Evolutionary conservation across 2,329 filamentous ascomycete species (phyloP), one percentile per base, ranked within the genome.

Genomic region (Pseudomassariella vexata): DNA sequence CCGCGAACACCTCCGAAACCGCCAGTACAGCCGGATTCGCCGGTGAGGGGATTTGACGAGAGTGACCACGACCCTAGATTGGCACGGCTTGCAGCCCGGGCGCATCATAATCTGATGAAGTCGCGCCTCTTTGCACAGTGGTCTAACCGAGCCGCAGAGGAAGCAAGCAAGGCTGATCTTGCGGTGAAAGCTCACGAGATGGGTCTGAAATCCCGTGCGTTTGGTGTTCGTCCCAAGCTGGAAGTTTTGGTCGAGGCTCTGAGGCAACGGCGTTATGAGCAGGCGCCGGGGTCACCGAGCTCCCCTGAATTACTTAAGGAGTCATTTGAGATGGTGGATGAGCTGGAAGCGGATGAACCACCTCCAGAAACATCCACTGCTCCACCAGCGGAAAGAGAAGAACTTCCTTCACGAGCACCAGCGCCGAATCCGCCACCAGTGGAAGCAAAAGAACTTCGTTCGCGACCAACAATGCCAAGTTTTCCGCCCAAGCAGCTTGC

Each of bases 81-180:
- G 22, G 46, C 50, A 29, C 49, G 48, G 32, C 36, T 53, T 18
- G 49, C 50, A 4, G 34, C 45, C 30, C 46, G 44, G 35, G 41
- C 49, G 6, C 45, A 55, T 23, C 45, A 45, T 21, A 50, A 47
- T 18, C 33, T 56, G 15, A 38, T 44, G 26, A 35, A 55, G 33
- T 56, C 52, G 6, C 46, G 46, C n/a, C 48, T 46, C 6, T 49
- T 56, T 25, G 29, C 43, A 10, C 38, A 39, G 12, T 56, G 52
- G 52, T 51, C 47, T 7, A 56, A 56, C 24, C 39, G 48, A 18
- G 41, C 41, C 19, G 48, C 48, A 28, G 46, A 56, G 38, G 50
- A 54, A 31, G 39, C 35, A 11, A 41, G 40, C 16, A 53, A 48
- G 30, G 47, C 48, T 23, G 38, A 50, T 17, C 35, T 47, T 28